Evolutionary conservation across 805 yeast species (phyloP).

Genomic region (Candida yuanshanica): DNA sequence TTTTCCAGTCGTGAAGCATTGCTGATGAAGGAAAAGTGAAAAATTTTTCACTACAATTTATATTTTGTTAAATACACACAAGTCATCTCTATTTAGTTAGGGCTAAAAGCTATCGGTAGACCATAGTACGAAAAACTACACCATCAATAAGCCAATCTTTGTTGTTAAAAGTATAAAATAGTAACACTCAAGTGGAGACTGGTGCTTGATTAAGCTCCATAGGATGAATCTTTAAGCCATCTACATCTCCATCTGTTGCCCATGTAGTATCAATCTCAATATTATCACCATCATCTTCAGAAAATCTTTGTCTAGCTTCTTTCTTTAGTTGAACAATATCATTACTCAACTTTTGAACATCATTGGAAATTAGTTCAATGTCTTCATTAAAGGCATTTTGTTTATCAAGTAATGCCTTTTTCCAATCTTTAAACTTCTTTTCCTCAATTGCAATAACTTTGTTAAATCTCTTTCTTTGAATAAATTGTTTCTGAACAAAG

Average conservation of each 20-base stretch:
- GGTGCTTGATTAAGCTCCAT: neutral
- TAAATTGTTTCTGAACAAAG: conserved; percentile 38
- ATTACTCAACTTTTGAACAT: conserved; percentile 15
- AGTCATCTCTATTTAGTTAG: too few relatives aligned
- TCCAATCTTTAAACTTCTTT: conserved; percentile 56
- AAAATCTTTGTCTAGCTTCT: neutral
- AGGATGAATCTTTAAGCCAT: neutral
- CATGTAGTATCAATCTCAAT: neutral
- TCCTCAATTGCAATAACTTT: conserved; percentile 45
- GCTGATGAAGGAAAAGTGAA: too few relatives aligned
- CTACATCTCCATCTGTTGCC: neutral
- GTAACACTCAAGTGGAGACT: neutral
- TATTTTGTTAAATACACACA: too few relatives aligned
- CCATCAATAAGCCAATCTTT: too few relatives aligned
- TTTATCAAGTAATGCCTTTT: conserved; percentile 44
- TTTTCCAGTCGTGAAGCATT: too few relatives aligned
- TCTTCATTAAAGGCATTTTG: conserved; percentile 54
- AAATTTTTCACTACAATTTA: too few relatives aligned
- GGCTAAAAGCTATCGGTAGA: too few relatives aligned
- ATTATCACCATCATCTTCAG: neutral
- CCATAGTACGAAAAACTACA: too few relatives aligned
- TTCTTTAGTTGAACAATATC: neutral
- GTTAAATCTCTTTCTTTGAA: conserved; percentile 38
- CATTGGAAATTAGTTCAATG: conserved; percentile 31
- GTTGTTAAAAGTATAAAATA: too few relatives aligned